phyloP scores from a whole-genome alignment of 352 stramenopile genomes.

The Plasmopara viticola region DNA sequence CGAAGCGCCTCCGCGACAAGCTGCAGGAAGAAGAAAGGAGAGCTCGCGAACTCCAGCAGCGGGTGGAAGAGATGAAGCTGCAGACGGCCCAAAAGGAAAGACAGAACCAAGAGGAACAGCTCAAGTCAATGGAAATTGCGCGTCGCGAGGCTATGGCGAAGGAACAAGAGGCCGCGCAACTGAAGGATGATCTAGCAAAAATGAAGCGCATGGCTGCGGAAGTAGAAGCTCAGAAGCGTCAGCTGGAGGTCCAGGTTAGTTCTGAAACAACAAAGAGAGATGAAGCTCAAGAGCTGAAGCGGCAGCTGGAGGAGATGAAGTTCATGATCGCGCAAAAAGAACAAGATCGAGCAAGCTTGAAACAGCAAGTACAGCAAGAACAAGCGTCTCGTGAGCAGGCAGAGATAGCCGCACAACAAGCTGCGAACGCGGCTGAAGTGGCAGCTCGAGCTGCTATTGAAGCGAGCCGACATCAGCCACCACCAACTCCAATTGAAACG shows the following conservation, averaged over 20 bases:
- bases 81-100: constrained; percentile 32
- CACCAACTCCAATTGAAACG: constrained; percentile 20
- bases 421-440: constrained; percentile 55
- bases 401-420: constrained; percentile 49
- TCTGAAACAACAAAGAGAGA: constrained; percentile 33
- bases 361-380: constrained; percentile 44
- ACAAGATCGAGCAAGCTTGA: constrained; percentile 40
- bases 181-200: constrained; percentile 52
- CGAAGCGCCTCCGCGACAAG: constrained; percentile 58
- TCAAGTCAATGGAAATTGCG: constrained; percentile 27
- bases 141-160: constrained; percentile 34
- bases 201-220: constrained; percentile 37
- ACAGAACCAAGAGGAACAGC: constrained; percentile 41
- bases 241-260: constrained; percentile 29
- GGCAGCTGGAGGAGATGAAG: constrained; percentile 42
- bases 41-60: constrained; percentile 41
- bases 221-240: constrained; percentile 33
- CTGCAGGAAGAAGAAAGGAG: constrained; percentile 53
- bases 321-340: constrained; percentile 41
- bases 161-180: constrained; percentile 29
- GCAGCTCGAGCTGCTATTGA: constrained; percentile 66
- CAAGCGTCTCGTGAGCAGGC: constrained; percentile 51
- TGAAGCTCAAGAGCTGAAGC: constrained; percentile 35
- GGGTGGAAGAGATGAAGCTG: constrained; percentile 51
- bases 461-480: constrained; percentile 40